Evolutionary conservation across 2,329 filamentous ascomycete species (phyloP).

Genomic region (Aspergillus neoniger): DNA sequence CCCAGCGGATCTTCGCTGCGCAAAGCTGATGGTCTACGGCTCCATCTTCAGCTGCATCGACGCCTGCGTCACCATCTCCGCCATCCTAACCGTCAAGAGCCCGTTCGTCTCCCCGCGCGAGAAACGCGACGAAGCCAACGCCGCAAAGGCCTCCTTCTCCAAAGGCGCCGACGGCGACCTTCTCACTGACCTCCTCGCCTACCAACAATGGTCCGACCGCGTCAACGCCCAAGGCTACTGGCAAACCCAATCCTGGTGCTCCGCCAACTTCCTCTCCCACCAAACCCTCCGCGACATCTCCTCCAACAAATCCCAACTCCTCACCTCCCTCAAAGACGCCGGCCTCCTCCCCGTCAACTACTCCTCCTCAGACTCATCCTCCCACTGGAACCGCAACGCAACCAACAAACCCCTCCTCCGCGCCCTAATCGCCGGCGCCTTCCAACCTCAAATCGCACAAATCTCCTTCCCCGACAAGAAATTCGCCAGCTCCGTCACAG

Average conservation of each 20-base stretch:
- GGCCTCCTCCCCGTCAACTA: constrained; percentile 69
- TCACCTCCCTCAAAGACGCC: constrained; percentile 80
- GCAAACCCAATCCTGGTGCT: constrained; percentile 69
- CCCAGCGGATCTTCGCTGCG: constrained; percentile 86
- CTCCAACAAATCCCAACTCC: constrained; percentile 82
- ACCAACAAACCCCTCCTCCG: constrained; percentile 59
- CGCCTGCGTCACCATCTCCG: constrained; percentile 82
- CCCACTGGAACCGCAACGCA: constrained; percentile 39
- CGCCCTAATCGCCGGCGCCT: constrained; percentile 71
- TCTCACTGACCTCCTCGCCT: constrained; percentile 81
- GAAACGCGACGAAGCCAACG: constrained; percentile 77
- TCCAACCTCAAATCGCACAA: constrained; percentile 82
- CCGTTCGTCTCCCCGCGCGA: constrained; percentile 85
- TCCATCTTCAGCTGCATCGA: constrained; percentile 91
- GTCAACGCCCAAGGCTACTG: constrained; percentile 50
- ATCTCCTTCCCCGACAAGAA: constrained; percentile 97
- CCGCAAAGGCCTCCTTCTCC: constrained; percentile 73
- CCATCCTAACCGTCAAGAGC: constrained; percentile 84
- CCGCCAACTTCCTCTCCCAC: constrained; percentile 78
- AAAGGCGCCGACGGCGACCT: constrained; percentile 76
- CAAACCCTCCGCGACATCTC: constrained; percentile 86
- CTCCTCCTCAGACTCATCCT: constrained; percentile 37
- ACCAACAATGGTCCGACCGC: constrained; percentile 76
- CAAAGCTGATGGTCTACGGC: constrained; percentile 93
- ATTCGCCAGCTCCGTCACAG: constrained; percentile 81